These are phyloP conservation scores for Trichoderma koningii DNA, from an alignment of 2,329 filamentous ascomycete genomes.

Conservation along the genomic window DNA sequence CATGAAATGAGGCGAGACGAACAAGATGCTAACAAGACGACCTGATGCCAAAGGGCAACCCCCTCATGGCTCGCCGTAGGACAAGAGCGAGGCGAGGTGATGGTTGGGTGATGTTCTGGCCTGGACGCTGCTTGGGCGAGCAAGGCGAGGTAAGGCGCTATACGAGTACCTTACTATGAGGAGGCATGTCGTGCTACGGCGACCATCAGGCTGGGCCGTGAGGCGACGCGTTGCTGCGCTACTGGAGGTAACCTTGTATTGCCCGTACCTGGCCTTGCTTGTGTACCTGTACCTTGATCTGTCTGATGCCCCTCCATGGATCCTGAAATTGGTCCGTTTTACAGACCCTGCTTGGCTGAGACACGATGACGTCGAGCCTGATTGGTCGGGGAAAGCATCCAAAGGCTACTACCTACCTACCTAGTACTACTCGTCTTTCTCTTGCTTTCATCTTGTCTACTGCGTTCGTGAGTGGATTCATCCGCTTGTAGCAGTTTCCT, in stretches of 20 bases:
- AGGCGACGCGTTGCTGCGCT: constrained; percentile 19
- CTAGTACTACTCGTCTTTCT: no score
- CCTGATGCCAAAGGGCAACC: constrained; percentile 21
- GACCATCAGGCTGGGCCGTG: constrained; percentile 7
- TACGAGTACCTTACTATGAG: neutral
- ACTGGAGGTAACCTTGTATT: neutral
- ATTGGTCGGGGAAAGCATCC: neutral
- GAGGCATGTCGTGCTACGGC: constrained; percentile 1
- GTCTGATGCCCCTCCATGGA: constrained; percentile 10
- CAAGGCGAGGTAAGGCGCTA: neutral
- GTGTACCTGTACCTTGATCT: neutral
- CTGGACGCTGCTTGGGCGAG: neutral
- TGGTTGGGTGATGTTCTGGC: neutral
- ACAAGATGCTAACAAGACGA: constrained; percentile 9
- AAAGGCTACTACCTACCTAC: no score
- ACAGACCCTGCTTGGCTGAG: neutral
- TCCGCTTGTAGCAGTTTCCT: neutral
- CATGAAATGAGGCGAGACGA: neutral
- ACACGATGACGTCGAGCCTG: constrained; percentile 11
- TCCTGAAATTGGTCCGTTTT: constrained; percentile 1
- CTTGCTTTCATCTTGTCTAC: no score
- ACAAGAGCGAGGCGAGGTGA: constrained; percentile 1
- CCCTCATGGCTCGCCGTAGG: constrained; percentile 24
- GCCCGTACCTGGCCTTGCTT: no score
- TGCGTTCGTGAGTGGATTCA: no score